These are phyloP conservation scores for Corylus heterophylla DNA, from an alignment of 306 rosid genomes.

Conservation along the genomic window DNA sequence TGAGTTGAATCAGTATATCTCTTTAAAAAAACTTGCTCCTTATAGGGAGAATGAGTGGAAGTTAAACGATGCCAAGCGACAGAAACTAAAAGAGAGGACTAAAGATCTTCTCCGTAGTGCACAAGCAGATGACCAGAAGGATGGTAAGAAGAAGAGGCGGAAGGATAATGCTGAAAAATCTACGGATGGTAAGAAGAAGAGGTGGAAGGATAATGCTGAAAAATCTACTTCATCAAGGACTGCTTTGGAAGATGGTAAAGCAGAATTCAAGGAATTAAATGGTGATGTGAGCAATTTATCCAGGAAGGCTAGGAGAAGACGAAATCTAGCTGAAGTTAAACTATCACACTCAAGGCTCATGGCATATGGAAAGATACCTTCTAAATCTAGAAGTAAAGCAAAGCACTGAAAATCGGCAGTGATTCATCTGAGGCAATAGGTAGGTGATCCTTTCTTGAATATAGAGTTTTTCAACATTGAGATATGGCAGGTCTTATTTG, in stretches of 20 bases:
- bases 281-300: conserved; percentile 43
- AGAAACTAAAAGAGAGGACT: conserved; percentile 59
- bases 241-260: conserved; percentile 36
- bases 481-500: neutral
- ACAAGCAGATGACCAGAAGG: conserved; percentile 30
- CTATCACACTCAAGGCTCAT: conserved; percentile 41
- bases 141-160: conserved; percentile 33
- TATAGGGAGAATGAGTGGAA: conserved; percentile 79
- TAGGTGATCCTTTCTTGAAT: conserved; percentile 42
- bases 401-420: conserved; percentile 37
- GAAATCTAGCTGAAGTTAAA: conserved; percentile 34
- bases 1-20: conserved; percentile 74
- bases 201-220: conserved; percentile 35
- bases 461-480: neutral
- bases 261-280: conserved; percentile 31
- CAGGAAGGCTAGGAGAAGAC: conserved; percentile 65
- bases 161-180: conserved; percentile 37
- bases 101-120: conserved; percentile 50
- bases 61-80: conserved; percentile 57
- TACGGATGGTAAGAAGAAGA: conserved; percentile 39
- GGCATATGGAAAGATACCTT: conserved; percentile 51
- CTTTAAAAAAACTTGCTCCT: conserved; percentile 87
- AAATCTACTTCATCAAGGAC: conserved; percentile 30
- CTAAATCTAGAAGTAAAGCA: conserved; percentile 50
- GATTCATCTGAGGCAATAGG: neutral